phyloP scores from a whole-genome alignment of 1,139 yeast genomes.

The Diutina ranongensis region DNA sequence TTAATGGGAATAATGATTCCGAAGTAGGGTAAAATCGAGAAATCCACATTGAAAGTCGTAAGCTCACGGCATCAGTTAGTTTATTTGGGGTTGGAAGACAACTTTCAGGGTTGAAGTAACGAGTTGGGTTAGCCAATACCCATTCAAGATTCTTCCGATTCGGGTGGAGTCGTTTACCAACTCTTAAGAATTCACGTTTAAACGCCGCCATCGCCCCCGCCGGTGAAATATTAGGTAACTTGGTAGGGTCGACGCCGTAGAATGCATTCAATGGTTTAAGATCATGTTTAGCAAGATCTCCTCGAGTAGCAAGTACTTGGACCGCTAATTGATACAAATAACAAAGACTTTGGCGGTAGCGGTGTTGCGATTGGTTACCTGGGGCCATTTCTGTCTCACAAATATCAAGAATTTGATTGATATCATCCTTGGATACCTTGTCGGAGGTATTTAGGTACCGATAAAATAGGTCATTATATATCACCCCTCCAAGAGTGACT shows the following conservation, averaged over 20 bases:
- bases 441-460: background rate
- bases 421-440: background rate
- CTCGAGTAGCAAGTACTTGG: conserved; percentile 9
- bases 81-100: conserved; percentile 14
- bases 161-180: background rate
- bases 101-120: conserved; percentile 17
- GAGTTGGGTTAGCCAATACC: background rate
- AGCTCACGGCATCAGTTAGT: conserved; percentile 13
- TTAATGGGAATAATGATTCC: conserved; percentile 15
- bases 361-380: conserved; percentile 22
- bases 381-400: conserved; percentile 21
- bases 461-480: background rate
- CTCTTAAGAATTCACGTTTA: background rate
- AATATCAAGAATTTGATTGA: conserved; percentile 10
- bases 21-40: conserved; percentile 11
- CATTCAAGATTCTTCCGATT: background rate
- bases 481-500: background rate
- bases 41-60: conserved; percentile 13
- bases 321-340: conserved; percentile 16
- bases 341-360: conserved; percentile 14
- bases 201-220: background rate
- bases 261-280: conserved; percentile 19
- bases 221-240: conserved; percentile 5
- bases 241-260: conserved; percentile 15
- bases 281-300: conserved; percentile 9